These are phyloP conservation scores for Leccinum insolens DNA, from an alignment of 1,284 basidiomycete genomes.

Conservation along the genomic window DNA sequence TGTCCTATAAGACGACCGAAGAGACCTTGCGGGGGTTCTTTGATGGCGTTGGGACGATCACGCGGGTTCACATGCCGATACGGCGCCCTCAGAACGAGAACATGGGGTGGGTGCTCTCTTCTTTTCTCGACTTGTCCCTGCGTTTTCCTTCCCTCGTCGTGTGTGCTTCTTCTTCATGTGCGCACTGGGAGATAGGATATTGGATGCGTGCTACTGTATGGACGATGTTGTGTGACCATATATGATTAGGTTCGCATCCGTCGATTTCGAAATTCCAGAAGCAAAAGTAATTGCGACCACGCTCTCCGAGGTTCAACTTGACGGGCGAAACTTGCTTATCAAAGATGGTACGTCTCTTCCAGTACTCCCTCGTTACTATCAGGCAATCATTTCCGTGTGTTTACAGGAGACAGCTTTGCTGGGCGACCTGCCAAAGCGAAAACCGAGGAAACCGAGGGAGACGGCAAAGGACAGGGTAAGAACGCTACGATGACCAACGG, in stretches of 20 bases:
- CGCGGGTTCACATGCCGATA: conserved; percentile 74
- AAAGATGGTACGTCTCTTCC: conserved; percentile 72
- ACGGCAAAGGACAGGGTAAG: conserved; percentile 28
- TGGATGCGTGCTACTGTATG: background rate
- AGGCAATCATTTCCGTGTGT: background rate
- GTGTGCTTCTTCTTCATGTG: background rate
- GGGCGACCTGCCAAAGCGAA: conserved; percentile 54
- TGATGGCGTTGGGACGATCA: conserved; percentile 70
- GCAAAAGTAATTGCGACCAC: conserved; percentile 77
- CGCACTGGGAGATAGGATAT: background rate
- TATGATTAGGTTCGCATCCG: conserved; percentile 84
- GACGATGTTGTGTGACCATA: conserved; percentile 8
- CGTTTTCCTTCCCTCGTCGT: background rate
- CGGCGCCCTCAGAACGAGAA: conserved; percentile 65
- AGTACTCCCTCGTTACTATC: conserved; percentile 15
- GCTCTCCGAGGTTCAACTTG: conserved; percentile 79
- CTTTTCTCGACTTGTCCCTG: background rate
- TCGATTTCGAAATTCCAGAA: conserved; percentile 86
- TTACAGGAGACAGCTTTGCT: conserved; percentile 69
- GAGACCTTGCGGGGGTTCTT: conserved; percentile 76
- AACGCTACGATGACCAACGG: conserved; percentile 28
- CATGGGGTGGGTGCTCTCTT: conserved; percentile 51
- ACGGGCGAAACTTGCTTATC: conserved; percentile 89
- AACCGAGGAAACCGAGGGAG: conserved; percentile 8
- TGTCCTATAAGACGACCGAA: conserved; percentile 88